Evolutionary conservation across 2,329 filamentous ascomycete species (phyloP).

Genomic region (Monilinia vaccinii-corymbosi): DNA sequence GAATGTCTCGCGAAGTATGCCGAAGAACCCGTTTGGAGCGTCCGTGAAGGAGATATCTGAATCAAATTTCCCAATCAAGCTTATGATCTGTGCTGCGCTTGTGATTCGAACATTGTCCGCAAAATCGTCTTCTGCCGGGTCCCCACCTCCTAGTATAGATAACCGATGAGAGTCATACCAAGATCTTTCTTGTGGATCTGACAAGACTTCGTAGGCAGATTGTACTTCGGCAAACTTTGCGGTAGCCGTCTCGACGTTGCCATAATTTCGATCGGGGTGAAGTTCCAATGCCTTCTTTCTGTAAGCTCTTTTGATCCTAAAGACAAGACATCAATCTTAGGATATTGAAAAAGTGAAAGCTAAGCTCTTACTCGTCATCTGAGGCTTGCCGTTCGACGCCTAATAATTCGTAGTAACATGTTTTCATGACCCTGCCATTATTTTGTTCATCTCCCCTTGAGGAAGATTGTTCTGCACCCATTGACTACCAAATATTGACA

Average conservation of each 20-base stretch:
- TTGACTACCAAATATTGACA: slow-evolving; percentile 2
- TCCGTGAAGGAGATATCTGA: slow-evolving; percentile 72
- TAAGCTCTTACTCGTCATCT: slow-evolving; percentile 60
- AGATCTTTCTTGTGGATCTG: slow-evolving; percentile 86
- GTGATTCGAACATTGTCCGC: slow-evolving; percentile 67
- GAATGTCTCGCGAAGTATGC: slow-evolving; percentile 68
- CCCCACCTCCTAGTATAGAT: slow-evolving; percentile 55
- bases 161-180: slow-evolving; percentile 97
- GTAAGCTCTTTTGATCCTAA: slow-evolving; percentile 87
- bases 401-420: slow-evolving; percentile 80
- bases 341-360: background rate
- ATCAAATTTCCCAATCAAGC: slow-evolving; percentile 73
- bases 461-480: slow-evolving; percentile 24
- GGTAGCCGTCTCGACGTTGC: slow-evolving; percentile 76
- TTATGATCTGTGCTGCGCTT: slow-evolving; percentile 68
- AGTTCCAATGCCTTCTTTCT: slow-evolving; percentile 82
- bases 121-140: slow-evolving; percentile 39
- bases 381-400: slow-evolving; percentile 62
- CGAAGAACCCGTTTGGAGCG: slow-evolving; percentile 74
- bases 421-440: slow-evolving; percentile 38
- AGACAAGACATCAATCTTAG: slow-evolving; percentile 11
- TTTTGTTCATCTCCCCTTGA: slow-evolving; percentile 4
- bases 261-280: slow-evolving; percentile 89
- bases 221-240: slow-evolving; percentile 84
- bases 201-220: slow-evolving; percentile 89